Conservation (phyloP, 2,329 filamentous ascomycete genomes). For the Paramyrothecium sp. region DNA sequence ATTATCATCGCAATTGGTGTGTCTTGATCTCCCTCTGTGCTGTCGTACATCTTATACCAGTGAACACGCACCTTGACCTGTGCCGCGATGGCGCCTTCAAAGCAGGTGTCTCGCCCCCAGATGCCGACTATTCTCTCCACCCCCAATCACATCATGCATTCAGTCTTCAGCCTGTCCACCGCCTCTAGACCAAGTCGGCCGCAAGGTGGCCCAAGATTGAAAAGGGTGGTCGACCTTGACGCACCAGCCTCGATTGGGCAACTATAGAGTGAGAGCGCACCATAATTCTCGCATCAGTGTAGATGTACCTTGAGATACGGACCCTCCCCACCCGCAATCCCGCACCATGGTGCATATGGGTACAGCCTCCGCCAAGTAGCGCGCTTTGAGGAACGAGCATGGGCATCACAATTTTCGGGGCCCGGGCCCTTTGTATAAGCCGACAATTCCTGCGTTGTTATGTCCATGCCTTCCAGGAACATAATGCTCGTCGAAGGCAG, state of each 20-base stretch:
- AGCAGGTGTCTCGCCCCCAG: too few species aligned
- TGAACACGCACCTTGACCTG: too few species aligned
- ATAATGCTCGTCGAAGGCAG: too few species aligned
- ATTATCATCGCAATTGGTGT: too few species aligned
- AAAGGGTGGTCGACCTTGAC: not conserved
- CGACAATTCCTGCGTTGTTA: not conserved
- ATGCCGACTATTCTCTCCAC: too few species aligned
- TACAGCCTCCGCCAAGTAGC: not conserved
- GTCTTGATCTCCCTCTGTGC: too few species aligned
- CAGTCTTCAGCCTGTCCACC: too few species aligned
- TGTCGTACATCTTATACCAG: too few species aligned
- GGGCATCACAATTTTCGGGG: not conserved
- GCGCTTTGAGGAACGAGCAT: not conserved
- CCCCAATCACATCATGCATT: too few species aligned
- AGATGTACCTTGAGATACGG: not conserved
- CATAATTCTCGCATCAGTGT: not conserved
- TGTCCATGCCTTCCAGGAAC: too few species aligned
- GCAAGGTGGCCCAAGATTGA: not conserved
- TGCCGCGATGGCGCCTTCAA: too few species aligned
- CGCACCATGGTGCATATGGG: not conserved
- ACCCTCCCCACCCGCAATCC: not conserved
- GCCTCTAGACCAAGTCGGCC: too few species aligned
- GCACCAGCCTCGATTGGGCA: not conserved
- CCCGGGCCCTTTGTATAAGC: not conserved
- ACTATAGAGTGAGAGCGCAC: not conserved